Base-by-base conservation (phyloP, 306 rosid genomes). In the Arachis hypogaea region DNA sequence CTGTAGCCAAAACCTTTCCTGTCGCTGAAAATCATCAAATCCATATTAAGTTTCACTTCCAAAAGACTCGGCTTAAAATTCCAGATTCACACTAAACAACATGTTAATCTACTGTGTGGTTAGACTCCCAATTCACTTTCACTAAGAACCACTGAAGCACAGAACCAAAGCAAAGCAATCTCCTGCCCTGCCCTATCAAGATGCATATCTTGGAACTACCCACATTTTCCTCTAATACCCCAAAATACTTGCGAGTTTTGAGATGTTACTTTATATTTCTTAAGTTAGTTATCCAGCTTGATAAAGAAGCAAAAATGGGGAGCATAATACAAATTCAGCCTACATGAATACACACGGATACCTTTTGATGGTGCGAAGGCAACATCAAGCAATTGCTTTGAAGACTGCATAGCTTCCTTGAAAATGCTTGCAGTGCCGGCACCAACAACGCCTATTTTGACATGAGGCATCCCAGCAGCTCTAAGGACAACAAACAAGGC, bases 311-410 rank as follows among this genome's bases (percentile, higher is more conserved):
- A 16, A 78, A 62, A 45, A 51, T 29, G 63, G 77, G 49, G 59
- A 72, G 58, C 68, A 69, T 40, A 59, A 61, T 45, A 45, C 42
- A 44, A 46, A 71, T 43, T 66, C 43, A 64, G 77, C 78, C 66
- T 9, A 6, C 46, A 65, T 58, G 51, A 45, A 64, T 63, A 55
- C 38, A 45, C 36, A 71, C 1, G 63, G 67, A 66, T 84, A 95
- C 99, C 99, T 92, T 82, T 95, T 8, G 99, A 92, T 68, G 99
- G 97, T 78, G 90, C 77, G 82, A 95, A 95, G 59, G 96, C 91
- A 64, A 95, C 79, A 63, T 87, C 82, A 67, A 95, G 96, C 46
- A 85, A 78, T 42, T 42, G 86, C 59, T 82, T 76, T 30, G 88
- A 82, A 33, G 93, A 85, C 84, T 64, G 85, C 67, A 78, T 63